Evolutionary conservation across 257 asterid species (phyloP).

Genomic region (Jasminum sambac): DNA sequence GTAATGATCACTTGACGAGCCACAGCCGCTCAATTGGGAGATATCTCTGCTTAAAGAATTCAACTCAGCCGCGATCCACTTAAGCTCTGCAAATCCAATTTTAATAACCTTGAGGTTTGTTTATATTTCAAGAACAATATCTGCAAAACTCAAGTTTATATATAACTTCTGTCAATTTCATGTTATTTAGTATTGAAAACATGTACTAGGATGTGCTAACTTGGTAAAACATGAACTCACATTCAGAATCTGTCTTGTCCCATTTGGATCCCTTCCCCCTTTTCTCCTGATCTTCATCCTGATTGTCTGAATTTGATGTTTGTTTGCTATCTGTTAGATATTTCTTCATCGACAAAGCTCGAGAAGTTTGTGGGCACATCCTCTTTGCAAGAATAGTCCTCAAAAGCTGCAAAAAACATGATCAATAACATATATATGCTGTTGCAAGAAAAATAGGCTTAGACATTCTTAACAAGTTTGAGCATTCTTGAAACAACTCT

Average conservation of each 20-base stretch:
- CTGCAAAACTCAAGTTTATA: conserved; percentile 42
- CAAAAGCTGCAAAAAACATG: conserved; percentile 51
- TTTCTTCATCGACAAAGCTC: conserved; percentile 49
- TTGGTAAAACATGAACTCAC: conserved; percentile 38
- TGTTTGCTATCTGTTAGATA: conserved; percentile 44
- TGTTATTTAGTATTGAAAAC: neutral
- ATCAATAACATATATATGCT: neutral
- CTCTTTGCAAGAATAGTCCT: conserved; percentile 77
- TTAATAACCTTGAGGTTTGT: conserved; percentile 23
- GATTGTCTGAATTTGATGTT: conserved; percentile 31
- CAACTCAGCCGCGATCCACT: conserved; percentile 16
- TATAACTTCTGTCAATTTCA: neutral
- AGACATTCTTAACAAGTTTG: neutral
- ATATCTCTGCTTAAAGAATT: conserved; percentile 22
- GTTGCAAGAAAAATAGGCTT: neutral
- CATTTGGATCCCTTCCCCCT: conserved; percentile 55
- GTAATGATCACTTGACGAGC: conserved; percentile 29
- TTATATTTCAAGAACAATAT: conserved; percentile 81
- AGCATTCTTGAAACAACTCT: no score
- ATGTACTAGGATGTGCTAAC: neutral
- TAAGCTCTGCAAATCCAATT: neutral
- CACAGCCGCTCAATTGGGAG: conserved; percentile 18
- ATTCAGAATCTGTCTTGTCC: conserved; percentile 88
- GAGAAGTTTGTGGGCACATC: conserved; percentile 53
- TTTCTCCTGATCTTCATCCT: conserved; percentile 35